Conservation (phyloP, 2,329 filamentous ascomycete genomes). For the Cryphonectria naterciae region DNA sequence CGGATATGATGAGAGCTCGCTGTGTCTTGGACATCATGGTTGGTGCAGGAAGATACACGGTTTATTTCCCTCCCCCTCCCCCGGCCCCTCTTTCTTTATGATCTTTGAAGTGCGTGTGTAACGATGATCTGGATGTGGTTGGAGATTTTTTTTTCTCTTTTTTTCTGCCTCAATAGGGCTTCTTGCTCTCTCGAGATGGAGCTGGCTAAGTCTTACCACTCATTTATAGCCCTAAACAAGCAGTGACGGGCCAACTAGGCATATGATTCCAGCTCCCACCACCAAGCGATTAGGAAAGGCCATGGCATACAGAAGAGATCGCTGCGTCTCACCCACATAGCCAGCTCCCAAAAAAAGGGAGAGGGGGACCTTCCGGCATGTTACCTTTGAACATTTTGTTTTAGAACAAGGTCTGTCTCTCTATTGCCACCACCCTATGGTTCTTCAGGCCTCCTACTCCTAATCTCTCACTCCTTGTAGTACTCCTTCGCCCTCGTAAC, state of each 20-base stretch:
- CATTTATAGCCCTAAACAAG: background rate
- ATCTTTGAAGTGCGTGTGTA: background rate
- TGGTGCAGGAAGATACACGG: background rate
- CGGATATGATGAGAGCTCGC: background rate
- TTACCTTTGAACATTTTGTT: background rate
- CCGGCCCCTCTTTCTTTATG: background rate
- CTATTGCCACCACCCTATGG: background rate
- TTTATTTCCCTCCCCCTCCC: too few species aligned
- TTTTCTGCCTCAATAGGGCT: too few species aligned
- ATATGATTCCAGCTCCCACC: background rate
- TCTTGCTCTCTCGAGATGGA: background rate
- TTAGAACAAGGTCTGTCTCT: background rate
- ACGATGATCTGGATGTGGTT: background rate
- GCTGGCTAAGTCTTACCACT: background rate
- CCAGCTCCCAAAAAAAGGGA: background rate
- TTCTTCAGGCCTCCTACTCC: too few species aligned
- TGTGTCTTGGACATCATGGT: background rate
- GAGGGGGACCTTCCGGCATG: background rate
- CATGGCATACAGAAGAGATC: background rate
- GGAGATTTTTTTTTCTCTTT: too few species aligned
- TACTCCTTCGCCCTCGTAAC: background rate
- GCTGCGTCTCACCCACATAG: background rate
- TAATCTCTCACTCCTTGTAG: background rate
- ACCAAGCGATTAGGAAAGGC: background rate
- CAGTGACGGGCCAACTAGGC: background rate